A percentile compares a stretch with the other conserved stretches of the same genome.
Evolutionary conservation across 148 eudicot species (phyloP).

Genomic region (Camellia japonica): DNA sequence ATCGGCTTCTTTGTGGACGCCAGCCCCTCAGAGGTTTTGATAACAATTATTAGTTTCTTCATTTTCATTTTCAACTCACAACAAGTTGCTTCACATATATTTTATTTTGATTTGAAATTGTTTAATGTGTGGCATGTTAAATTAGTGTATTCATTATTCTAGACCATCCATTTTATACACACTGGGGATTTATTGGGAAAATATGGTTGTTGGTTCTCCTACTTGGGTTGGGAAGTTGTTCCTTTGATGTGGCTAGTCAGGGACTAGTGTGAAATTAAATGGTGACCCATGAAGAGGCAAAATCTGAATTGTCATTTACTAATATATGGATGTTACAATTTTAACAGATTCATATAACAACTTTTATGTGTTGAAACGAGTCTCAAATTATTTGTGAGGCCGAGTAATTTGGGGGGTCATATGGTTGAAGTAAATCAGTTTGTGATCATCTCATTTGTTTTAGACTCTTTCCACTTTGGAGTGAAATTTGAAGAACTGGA

Average conservation of each 20-base stretch:
- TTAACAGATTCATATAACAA: no score
- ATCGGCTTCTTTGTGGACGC: conserved; percentile 74
- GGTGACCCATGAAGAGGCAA: neutral
- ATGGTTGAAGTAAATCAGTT: neutral
- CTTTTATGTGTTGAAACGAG: no score
- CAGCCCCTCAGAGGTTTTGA: conserved; percentile 67
- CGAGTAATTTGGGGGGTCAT: neutral
- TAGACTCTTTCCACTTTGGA: neutral
- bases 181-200: neutral
- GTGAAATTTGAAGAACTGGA: neutral
- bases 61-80: neutral
- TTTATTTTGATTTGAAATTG: neutral
- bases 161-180: neutral
- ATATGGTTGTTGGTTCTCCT: neutral
- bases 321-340: no score
- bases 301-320: neutral
- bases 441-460: neutral
- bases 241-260: neutral
- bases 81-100: neutral
- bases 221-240: neutral
- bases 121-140: neutral
- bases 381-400: neutral
- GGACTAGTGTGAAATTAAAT: neutral
- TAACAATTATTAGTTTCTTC: neutral
- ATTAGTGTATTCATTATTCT: neutral